Evolutionary conservation across 495 filamentous ascomycete species (phyloP).

Genomic region (Hypoxylon subgilvum): DNA sequence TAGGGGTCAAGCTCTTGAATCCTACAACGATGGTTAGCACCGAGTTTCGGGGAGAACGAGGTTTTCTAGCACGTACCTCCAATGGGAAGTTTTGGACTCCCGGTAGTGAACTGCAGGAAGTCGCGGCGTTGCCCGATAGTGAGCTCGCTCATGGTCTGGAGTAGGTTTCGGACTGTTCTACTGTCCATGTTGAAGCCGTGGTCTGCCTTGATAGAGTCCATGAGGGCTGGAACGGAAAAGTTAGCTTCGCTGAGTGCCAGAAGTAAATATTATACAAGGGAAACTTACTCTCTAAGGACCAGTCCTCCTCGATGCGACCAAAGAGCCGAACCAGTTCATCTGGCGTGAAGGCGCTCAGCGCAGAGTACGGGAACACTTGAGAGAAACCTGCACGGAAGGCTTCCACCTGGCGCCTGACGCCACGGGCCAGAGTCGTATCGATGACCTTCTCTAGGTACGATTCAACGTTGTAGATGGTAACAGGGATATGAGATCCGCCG

Average conservation of each 20-base stretch:
- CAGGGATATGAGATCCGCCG: slow-evolving; percentile 70
- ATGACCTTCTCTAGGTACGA: slow-evolving; percentile 87
- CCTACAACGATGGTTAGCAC: slow-evolving; percentile 58
- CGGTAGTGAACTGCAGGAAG: slow-evolving; percentile 97
- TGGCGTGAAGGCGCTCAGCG: slow-evolving; percentile 92
- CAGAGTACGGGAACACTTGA: slow-evolving; percentile 93
- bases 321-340: slow-evolving; percentile 97
- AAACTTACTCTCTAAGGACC: slow-evolving; percentile 91
- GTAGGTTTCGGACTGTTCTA: slow-evolving; percentile 89
- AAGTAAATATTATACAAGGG: not conserved
- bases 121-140: slow-evolving; percentile 77
- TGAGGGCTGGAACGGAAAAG: slow-evolving; percentile 67
- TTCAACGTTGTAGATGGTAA: slow-evolving; percentile 90
- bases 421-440: slow-evolving; percentile 85
- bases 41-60: not conserved
- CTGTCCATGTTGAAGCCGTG: slow-evolving; percentile 99
- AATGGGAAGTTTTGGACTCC: slow-evolving; percentile 97
- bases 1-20: slow-evolving; percentile 94
- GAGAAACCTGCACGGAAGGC: slow-evolving; percentile 93
- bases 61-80: slow-evolving; percentile 70
- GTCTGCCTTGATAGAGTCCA: slow-evolving; percentile 99
- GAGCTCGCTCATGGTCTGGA: slow-evolving; percentile 95
- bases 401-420: slow-evolving; percentile 87
- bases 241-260: slow-evolving; percentile 14
- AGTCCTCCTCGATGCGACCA: slow-evolving; percentile 92